Percentiles rank a stretch among this genome's conserved stretches.
Evolutionary conservation across 495 filamentous ascomycete species (phyloP).

Genomic region (Letharia columbiana): DNA sequence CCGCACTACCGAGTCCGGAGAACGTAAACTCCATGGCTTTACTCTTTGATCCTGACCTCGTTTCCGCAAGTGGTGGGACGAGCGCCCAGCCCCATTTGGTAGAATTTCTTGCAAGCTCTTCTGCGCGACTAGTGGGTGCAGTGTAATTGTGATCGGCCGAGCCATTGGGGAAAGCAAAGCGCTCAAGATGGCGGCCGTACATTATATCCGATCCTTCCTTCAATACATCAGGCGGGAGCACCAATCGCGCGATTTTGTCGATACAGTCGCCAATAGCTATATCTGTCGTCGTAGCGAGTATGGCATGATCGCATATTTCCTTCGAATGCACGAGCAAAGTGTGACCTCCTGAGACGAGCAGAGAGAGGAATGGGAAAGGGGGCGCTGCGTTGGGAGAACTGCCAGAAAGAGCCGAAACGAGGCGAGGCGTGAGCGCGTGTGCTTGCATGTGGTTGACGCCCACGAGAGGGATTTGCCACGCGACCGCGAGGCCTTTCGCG

Average conservation of each 20-base stretch:
- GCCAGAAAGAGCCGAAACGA: constrained; percentile 55
- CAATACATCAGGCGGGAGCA: constrained; percentile 51
- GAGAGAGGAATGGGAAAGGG: constrained; percentile 73
- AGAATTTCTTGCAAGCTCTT: constrained; percentile 41
- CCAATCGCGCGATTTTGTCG: constrained; percentile 71
- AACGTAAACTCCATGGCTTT: constrained; percentile 53
- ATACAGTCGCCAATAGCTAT: constrained; percentile 78
- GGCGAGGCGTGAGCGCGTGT: constrained; percentile 77
- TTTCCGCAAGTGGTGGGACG: constrained; percentile 45
- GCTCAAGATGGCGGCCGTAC: constrained; percentile 70
- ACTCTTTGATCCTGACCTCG: constrained; percentile 26
- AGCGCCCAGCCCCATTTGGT: constrained; percentile 50
- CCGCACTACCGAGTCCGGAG: constrained; percentile 49
- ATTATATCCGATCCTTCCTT: constrained; percentile 44
- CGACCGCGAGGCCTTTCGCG: constrained; percentile 76
- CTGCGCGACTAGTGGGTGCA: constrained; percentile 43
- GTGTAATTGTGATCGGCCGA: constrained; percentile 44
- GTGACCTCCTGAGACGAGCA: constrained; percentile 91
- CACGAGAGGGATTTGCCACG: constrained; percentile 71
- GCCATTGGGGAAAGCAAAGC: constrained; percentile 63
- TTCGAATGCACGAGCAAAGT: constrained; percentile 71
- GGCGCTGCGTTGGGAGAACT: constrained; percentile 17
- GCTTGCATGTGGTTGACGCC: constrained; percentile 97
- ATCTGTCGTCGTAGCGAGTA: constrained; percentile 62
- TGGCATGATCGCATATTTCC: constrained; percentile 54